phyloP scores from a whole-genome alignment of 1,139 yeast genomes.

The Candida glucosophila region DNA sequence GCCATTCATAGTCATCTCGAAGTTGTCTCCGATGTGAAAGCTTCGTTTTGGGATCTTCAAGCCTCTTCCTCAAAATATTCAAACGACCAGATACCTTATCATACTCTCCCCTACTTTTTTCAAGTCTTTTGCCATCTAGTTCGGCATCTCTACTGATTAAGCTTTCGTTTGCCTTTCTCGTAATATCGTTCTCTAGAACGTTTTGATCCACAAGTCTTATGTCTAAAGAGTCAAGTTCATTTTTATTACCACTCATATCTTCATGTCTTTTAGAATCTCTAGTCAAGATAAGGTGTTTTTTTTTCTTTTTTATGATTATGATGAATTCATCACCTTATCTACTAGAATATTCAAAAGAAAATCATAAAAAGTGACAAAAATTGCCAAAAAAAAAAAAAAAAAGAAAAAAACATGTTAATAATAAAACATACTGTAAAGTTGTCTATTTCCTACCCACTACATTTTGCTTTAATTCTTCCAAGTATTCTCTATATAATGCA shows the following conservation, averaged over 20 bases:
- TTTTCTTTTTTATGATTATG: conserved; percentile 1
- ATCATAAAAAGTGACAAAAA: no score
- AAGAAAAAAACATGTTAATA: no score
- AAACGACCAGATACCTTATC: conserved; percentile 36
- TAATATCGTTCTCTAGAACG: conserved; percentile 63
- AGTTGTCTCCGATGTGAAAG: conserved; percentile 57
- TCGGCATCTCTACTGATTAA: conserved; percentile 59
- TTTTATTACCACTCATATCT: conserved; percentile 8
- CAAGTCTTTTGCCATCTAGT: conserved; percentile 64
- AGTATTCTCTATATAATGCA: conserved; percentile 15
- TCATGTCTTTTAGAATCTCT: conserved; percentile 1
- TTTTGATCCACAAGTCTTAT: conserved; percentile 62
- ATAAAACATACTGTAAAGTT: neutral
- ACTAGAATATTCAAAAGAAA: no score
- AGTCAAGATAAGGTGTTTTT: neutral
- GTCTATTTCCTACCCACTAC: conserved; percentile 6
- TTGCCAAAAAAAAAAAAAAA: no score
- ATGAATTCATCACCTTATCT: no score
- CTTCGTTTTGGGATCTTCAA: conserved; percentile 47
- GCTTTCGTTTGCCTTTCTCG: conserved; percentile 57
- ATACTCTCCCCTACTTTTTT: conserved; percentile 48
- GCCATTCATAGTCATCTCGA: conserved; percentile 44
- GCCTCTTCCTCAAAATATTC: conserved; percentile 35
- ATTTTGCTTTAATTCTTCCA: conserved; percentile 18
- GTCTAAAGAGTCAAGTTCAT: conserved; percentile 17